These are phyloP conservation scores for Colletotrichum sp. DNA, from an alignment of 2,329 filamentous ascomycete species.

Conservation along the genomic window DNA sequence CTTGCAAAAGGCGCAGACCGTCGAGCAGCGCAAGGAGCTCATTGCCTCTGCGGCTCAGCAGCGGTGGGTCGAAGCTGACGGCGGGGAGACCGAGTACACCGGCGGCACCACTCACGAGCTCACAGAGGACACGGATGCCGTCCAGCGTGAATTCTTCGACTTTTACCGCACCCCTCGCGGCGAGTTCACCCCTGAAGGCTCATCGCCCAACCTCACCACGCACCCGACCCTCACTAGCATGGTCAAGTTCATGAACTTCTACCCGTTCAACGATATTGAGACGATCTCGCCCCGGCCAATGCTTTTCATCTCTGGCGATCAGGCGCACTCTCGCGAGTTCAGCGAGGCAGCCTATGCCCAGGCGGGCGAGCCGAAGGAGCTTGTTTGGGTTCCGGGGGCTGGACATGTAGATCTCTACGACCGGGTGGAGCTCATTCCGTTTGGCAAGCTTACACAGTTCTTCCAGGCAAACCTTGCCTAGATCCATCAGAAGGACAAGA, in stretches of 20 bases:
- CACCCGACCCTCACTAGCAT: conserved; percentile 32
- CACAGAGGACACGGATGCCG: not conserved
- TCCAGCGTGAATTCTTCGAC: conserved; percentile 10
- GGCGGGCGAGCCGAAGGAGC: conserved; percentile 38
- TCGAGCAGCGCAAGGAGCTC: conserved; percentile 1
- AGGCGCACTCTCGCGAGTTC: conserved; percentile 31
- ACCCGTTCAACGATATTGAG: conserved; percentile 31
- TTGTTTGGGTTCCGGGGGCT: conserved; percentile 33
- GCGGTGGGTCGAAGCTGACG: not conserved
- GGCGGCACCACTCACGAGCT: not conserved
- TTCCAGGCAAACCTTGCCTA: conserved; percentile 15
- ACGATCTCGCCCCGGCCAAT: conserved; percentile 32
- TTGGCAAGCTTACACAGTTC: conserved; percentile 30
- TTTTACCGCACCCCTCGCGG: conserved; percentile 14
- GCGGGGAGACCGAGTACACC: not conserved
- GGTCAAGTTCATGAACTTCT: conserved; percentile 35
- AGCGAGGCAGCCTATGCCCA: conserved; percentile 28
- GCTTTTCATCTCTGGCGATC: conserved; percentile 28
- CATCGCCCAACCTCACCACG: conserved; percentile 29
- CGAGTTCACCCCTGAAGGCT: not conserved
- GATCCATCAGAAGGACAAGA: not conserved
- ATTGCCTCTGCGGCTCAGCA: not conserved
- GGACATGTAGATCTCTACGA: conserved; percentile 41
- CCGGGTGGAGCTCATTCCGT: conserved; percentile 37
- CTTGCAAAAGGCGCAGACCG: not conserved